Percentiles rank a stretch among this genome's conserved stretches.
These are phyloP conservation scores for Ophiocordyceps camponoti-leonardi DNA, from an alignment of 2,329 filamentous ascomycete species.

Conservation along the genomic window DNA sequence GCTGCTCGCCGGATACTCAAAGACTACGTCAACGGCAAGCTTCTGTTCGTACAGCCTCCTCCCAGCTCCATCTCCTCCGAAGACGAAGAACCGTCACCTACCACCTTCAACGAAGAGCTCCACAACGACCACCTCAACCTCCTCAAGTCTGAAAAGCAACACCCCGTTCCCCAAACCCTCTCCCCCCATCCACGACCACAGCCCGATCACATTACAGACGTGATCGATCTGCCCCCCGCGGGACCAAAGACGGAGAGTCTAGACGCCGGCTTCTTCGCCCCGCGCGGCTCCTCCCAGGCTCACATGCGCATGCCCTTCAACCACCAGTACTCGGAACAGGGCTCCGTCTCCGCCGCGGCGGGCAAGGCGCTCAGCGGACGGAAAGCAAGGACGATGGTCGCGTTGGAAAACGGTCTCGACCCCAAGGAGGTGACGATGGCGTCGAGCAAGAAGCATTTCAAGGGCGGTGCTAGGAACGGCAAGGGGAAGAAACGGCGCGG, in stretches of 20 bases:
- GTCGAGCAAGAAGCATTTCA: conserved; percentile 83
- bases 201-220: conserved; percentile 24
- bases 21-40: conserved; percentile 93
- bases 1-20: conserved; percentile 83
- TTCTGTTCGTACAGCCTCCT: conserved; percentile 81
- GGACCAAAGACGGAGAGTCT: conserved; percentile 62
- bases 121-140: conserved; percentile 47
- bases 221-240: conserved; percentile 31
- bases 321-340: conserved; percentile 76
- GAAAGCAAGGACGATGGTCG: conserved; percentile 66
- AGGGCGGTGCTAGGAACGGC: conserved; percentile 48
- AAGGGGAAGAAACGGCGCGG: conserved; percentile 16
- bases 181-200: conserved; percentile 18
- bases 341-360: conserved; percentile 19
- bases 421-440: conserved; percentile 50
- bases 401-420: conserved; percentile 72
- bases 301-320: conserved; percentile 71
- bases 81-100: conserved; percentile 36
- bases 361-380: conserved; percentile 60
- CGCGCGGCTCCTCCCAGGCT: conserved; percentile 37
- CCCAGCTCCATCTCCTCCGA: conserved; percentile 34
- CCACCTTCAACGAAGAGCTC: conserved; percentile 73
- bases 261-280: conserved; percentile 79
- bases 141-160: neutral
- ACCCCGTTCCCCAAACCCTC: conserved; percentile 20